A percentile compares a stretch with the other conserved stretches of the same genome.
phyloP scores from a whole-genome alignment of 352 stramenopile species.

The Thalassiosira livingstoniorum region DNA sequence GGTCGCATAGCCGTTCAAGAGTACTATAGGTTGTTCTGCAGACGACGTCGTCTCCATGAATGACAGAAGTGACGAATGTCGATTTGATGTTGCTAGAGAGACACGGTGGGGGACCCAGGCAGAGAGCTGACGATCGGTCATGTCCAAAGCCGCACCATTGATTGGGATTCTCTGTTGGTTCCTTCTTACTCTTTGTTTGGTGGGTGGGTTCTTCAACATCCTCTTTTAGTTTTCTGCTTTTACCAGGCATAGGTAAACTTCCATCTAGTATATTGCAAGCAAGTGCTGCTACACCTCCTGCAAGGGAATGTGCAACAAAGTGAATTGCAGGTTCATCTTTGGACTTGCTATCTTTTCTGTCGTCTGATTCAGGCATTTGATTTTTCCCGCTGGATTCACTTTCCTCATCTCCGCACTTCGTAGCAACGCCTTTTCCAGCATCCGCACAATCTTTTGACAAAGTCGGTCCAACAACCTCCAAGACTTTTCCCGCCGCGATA shows the following conservation, averaged over 20 bases:
- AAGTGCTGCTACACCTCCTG: slow-evolving; percentile 70
- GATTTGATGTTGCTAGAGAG: slow-evolving; percentile 76
- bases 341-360: background rate
- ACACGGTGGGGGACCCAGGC: slow-evolving; percentile 73
- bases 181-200: background rate
- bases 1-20: slow-evolving; percentile 65
- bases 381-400: background rate
- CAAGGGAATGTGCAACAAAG: slow-evolving; percentile 79
- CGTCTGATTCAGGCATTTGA: background rate
- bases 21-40: slow-evolving; percentile 64
- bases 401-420: background rate
- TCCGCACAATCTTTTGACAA: slow-evolving; percentile 10
- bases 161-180: background rate
- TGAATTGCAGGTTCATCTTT: slow-evolving; percentile 66
- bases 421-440: slow-evolving; percentile 2
- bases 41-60: slow-evolving; percentile 83
- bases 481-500: slow-evolving; percentile 57
- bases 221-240: background rate
- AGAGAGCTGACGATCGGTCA: slow-evolving; percentile 68
- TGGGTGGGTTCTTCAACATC: background rate
- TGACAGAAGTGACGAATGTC: slow-evolving; percentile 74
- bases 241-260: slow-evolving; percentile 61
- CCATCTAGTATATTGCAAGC: slow-evolving; percentile 78
- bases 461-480: slow-evolving; percentile 59
- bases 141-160: slow-evolving; percentile 43